Percentiles rank a stretch among this genome's conserved stretches.
These are phyloP conservation scores for Aurifilum marmelostoma DNA, from an alignment of 2,329 filamentous ascomycete genomes.

Conservation along the genomic window DNA sequence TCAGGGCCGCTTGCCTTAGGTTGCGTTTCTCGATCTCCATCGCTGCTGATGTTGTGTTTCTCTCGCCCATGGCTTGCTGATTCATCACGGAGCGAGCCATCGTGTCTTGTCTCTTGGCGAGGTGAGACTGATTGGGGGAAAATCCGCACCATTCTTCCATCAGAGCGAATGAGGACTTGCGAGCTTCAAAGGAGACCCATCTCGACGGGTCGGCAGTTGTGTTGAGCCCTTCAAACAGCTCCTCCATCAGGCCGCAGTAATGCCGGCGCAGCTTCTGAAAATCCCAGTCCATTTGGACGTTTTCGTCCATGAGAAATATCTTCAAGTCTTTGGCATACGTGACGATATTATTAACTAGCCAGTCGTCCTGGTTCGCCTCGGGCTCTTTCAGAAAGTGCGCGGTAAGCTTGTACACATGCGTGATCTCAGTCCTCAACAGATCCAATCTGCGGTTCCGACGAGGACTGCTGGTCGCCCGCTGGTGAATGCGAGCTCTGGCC, in stretches of 20 bases:
- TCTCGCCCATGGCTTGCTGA: conserved; percentile 74
- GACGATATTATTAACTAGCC: conserved; percentile 86
- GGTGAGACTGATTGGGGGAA: conserved; percentile 84
- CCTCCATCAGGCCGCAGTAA: conserved; percentile 92
- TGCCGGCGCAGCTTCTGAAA: conserved; percentile 90
- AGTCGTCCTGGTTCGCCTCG: conserved; percentile 82
- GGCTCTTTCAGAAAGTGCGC: conserved; percentile 83
- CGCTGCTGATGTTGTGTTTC: conserved; percentile 79
- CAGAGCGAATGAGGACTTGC: conserved; percentile 91
- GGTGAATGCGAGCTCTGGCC: conserved; percentile 82
- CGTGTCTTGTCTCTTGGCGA: conserved; percentile 79
- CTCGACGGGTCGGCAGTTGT: conserved; percentile 80
- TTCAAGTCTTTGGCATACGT: conserved; percentile 91
- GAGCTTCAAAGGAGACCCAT: conserved; percentile 97
- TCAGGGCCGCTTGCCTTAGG: conserved; percentile 84
- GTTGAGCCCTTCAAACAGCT: conserved; percentile 89
- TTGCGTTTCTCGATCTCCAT: conserved; percentile 98
- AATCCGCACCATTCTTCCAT: conserved; percentile 99
- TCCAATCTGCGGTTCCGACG: conserved; percentile 84
- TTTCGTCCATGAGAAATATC: conserved; percentile 90
- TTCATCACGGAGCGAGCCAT: conserved; percentile 86
- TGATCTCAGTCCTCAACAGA: conserved; percentile 87
- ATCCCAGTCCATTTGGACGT: conserved; percentile 92
- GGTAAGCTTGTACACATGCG: conserved; percentile 92
- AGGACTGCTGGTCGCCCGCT: conserved; percentile 81